These are phyloP conservation scores for Trypanosomatidae sp. DNA, from an alignment of 208 protist genomes.

Conservation along the genomic window DNA sequence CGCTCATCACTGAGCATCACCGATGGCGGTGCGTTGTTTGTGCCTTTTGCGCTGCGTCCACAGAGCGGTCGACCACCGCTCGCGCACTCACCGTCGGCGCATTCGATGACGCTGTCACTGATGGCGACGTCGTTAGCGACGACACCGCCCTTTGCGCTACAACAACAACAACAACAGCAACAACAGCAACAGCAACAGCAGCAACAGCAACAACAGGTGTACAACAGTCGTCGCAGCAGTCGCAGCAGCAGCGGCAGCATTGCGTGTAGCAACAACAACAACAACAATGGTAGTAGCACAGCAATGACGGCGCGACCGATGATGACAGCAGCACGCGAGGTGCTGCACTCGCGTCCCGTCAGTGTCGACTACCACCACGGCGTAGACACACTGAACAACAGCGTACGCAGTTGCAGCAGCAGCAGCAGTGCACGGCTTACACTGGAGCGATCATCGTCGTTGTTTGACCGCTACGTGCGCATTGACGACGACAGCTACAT, in stretches of 20 bases:
- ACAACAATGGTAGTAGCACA: neutral
- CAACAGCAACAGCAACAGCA: neutral
- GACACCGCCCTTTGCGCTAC: no score
- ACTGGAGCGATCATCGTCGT: conserved; percentile 35
- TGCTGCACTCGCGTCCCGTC: conserved; percentile 14
- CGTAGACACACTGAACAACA: no score
- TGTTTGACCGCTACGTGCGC: conserved; percentile 79
- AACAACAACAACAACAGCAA: neutral
- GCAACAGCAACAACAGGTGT: neutral
- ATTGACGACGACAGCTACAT: conserved; percentile 84
- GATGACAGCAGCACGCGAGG: neutral
- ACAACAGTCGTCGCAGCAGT: neutral
- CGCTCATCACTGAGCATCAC: no score
- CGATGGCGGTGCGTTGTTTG: no score
- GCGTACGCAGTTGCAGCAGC: no score
- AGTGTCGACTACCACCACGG: conserved; percentile 73
- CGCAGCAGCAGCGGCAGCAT: neutral
- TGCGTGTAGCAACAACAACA: neutral
- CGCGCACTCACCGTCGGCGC: no score
- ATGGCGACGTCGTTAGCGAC: no score
- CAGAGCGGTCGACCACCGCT: no score
- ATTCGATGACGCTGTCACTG: no score
- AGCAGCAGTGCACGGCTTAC: no score
- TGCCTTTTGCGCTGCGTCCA: no score
- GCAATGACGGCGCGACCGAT: neutral